Base-by-base conservation (phyloP, 305 asterid species). In the Fraxinus latifolia region DNA sequence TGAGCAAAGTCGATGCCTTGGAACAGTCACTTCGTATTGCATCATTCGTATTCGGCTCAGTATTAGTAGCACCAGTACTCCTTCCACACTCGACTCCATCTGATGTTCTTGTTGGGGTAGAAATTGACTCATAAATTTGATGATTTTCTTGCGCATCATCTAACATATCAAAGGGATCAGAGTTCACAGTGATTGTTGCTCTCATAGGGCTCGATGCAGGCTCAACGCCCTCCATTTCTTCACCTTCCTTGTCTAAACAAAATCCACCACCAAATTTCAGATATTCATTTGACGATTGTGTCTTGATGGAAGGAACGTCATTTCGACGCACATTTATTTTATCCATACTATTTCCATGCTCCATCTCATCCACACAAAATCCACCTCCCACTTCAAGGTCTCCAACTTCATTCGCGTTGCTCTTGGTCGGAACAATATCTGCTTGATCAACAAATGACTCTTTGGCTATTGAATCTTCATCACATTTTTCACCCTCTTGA, bases 241-340 rank as follows among this genome's bases (percentile, higher is more conserved):
- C 84, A 14, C 90, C 96, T 17, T 91, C 94, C 62, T 88, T 91
- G 2, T 90, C 93, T 76, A 83, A 36, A 83, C 97, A 92, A 85
- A 96, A 94, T 36, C 98, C 99, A 81, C 99, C 99, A 9, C 98
- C 98, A 31, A 83, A 83, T 76, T 88, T 86, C 78, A 91, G 93
- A 92, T 89, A 90, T n/a, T 89, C 97, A 55, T 87, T 79, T 3
- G 88, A 73, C 58, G 70, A 81, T 78, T 77, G 81, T 73, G 77
- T 84, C 84, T 86, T 85, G 29, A 84, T 31, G 4, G 74, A 58
- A 84, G 82, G 82, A 77, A 74, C 88, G 55, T 76, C 82, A 23
- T 79, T 73, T 65, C 78, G 82, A 53, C 42, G 21, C 5, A 76
- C 47, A 75, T 32, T 77, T 33, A 6, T 79, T 58, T 78, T 58